phyloP scores from a whole-genome alignment of 805 yeast species.

The Zygosaccharomyces gambellarensis region DNA sequence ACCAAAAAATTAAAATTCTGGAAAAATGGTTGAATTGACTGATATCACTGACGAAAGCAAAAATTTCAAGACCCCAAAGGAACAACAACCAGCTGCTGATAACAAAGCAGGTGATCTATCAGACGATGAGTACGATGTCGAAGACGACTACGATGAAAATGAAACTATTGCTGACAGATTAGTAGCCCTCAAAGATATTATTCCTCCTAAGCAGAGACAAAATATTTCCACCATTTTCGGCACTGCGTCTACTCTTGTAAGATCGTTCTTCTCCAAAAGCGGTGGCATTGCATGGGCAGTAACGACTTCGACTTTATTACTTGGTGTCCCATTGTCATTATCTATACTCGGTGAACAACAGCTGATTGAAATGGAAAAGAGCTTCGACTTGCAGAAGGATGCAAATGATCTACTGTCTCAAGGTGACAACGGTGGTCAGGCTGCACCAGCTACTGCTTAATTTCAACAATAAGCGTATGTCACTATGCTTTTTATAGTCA shows the following conservation, averaged over 20 bases:
- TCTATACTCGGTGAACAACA: slow-evolving; percentile 91
- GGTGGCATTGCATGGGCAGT: slow-evolving; percentile 82
- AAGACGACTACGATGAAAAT: slow-evolving; percentile 67
- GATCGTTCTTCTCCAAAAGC: slow-evolving; percentile 49
- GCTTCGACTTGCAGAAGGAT: slow-evolving; percentile 74
- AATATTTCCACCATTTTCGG: slow-evolving; percentile 35
- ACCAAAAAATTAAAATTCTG: neutral
- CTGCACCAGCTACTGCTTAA: slow-evolving; percentile 26
- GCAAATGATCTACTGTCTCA: slow-evolving; percentile 71
- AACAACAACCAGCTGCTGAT: slow-evolving; percentile 48
- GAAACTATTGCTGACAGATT: slow-evolving; percentile 87
- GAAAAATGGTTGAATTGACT: slow-evolving; percentile 34
- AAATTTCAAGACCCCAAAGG: slow-evolving; percentile 18
- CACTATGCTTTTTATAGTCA: neutral
- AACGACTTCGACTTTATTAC: slow-evolving; percentile 74
- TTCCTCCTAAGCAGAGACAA: slow-evolving; percentile 82
- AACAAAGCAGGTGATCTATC: slow-evolving; percentile 43
- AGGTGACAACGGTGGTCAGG: slow-evolving; percentile 49
- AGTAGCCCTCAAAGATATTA: slow-evolving; percentile 83
- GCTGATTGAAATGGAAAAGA: slow-evolving; percentile 89
- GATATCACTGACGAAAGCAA: slow-evolving; percentile 31
- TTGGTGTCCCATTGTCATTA: slow-evolving; percentile 90
- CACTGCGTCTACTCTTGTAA: slow-evolving; percentile 39
- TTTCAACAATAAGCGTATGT: slow-evolving; percentile 8
- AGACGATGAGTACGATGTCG: slow-evolving; percentile 50